phyloP scores from a whole-genome alignment of 106 monocot genomes.

The Phalaenopsis aphrodite region DNA sequence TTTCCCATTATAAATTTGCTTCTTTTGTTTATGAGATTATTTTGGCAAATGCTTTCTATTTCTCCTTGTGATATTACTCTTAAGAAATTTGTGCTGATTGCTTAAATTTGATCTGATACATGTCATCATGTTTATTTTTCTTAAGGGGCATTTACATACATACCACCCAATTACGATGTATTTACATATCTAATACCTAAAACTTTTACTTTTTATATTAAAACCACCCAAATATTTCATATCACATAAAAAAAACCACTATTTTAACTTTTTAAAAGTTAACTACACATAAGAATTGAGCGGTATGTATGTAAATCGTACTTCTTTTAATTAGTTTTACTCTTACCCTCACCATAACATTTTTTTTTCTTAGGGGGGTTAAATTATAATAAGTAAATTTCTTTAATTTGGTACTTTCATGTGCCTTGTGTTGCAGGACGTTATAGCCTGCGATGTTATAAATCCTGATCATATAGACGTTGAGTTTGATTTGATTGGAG shows the following conservation, averaged over 20 bases:
- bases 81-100: neutral
- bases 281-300: too few relatives aligned
- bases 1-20: neutral
- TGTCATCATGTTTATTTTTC: neutral
- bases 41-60: neutral
- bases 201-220: too few relatives aligned
- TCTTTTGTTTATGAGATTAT: neutral
- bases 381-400: conserved; percentile 8
- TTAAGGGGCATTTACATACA: too few relatives aligned
- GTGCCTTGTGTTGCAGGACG: conserved; percentile 49
- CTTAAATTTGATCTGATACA: neutral
- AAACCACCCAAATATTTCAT: too few relatives aligned
- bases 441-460: conserved; percentile 94
- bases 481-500: conserved; percentile 87
- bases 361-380: too few relatives aligned
- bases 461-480: conserved; percentile 92
- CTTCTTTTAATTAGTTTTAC: too few relatives aligned
- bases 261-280: too few relatives aligned
- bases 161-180: too few relatives aligned
- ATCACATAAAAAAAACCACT: too few relatives aligned
- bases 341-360: too few relatives aligned
- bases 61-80: neutral
- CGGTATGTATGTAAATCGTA: too few relatives aligned
- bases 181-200: too few relatives aligned
- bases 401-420: conserved; percentile 3